A percentile compares a stretch with the other conserved stretches of the same genome.
Conservation (phyloP, 495 filamentous ascomycete genomes). For the Cercophora samala region DNA sequence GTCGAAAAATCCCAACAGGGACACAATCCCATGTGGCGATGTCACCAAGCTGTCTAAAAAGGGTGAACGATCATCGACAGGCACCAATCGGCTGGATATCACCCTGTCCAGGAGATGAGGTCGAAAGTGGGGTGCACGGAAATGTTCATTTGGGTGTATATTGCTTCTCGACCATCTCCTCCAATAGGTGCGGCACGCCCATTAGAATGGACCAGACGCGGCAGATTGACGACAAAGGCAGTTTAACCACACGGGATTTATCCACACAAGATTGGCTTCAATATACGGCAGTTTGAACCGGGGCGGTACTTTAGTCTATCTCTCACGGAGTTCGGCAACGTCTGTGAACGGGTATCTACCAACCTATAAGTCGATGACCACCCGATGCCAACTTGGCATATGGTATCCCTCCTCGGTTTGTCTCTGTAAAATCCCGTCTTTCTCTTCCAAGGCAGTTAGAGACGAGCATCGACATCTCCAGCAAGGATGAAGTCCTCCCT, state of each 20-base stretch:
- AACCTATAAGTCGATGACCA: background rate
- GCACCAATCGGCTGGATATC: background rate
- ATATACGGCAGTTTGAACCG: background rate
- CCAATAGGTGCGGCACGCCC: background rate
- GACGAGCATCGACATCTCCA: background rate
- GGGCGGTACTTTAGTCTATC: background rate
- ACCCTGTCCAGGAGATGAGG: background rate
- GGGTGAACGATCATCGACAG: background rate
- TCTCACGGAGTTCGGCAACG: background rate
- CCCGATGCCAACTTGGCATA: background rate
- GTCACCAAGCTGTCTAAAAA: background rate
- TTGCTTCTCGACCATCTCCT: background rate
- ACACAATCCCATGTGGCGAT: background rate
- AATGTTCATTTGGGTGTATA: background rate
- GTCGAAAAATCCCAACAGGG: background rate
- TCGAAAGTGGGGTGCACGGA: background rate
- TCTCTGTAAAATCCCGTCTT: background rate
- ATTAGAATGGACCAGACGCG: background rate
- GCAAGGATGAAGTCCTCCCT: conserved; percentile 26
- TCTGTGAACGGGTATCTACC: background rate
- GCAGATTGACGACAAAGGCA: background rate
- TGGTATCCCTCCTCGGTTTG: background rate
- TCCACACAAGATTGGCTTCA: background rate
- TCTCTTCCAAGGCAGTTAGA: background rate
- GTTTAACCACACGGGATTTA: background rate